phyloP scores from a whole-genome alignment of 805 yeast genomes.

The Blastobotrys mokoenaii region DNA sequence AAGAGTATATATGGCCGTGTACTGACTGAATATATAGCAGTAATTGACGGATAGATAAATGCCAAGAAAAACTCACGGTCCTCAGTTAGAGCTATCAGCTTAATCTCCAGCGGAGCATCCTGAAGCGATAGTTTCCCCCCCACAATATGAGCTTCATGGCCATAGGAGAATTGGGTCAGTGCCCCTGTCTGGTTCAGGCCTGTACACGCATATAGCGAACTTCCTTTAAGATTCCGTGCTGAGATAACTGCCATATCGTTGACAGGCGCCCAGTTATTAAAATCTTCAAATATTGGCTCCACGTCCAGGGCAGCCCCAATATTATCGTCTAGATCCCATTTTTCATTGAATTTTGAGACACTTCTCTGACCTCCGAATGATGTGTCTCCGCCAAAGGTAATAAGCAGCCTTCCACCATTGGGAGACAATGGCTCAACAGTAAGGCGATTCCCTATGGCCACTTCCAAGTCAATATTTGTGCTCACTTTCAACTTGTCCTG shows the following conservation, averaged over 20 bases:
- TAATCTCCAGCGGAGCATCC: too few species aligned
- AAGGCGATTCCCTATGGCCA: too few species aligned
- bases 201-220: constrained; percentile 10
- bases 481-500: too few species aligned
- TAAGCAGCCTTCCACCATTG: constrained; percentile 9
- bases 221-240: neutral
- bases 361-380: constrained; percentile 28
- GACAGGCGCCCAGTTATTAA: constrained; percentile 42
- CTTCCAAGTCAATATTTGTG: too few species aligned
- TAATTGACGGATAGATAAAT: too few species aligned
- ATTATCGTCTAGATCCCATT: neutral
- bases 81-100: too few species aligned
- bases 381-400: constrained; percentile 34
- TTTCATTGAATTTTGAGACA: too few species aligned
- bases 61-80: too few species aligned
- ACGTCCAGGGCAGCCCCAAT: neutral
- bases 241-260: constrained; percentile 28
- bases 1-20: too few species aligned
- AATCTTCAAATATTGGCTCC: constrained; percentile 17
- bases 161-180: constrained; percentile 9
- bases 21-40: too few species aligned
- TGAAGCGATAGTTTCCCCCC: neutral
- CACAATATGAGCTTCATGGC: constrained; percentile 9
- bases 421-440: too few species aligned
- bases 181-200: constrained; percentile 12